phyloP scores from a whole-genome alignment of 225 moss, liverwort and hornwort genomes.

The Physcomitrium patens region DNA sequence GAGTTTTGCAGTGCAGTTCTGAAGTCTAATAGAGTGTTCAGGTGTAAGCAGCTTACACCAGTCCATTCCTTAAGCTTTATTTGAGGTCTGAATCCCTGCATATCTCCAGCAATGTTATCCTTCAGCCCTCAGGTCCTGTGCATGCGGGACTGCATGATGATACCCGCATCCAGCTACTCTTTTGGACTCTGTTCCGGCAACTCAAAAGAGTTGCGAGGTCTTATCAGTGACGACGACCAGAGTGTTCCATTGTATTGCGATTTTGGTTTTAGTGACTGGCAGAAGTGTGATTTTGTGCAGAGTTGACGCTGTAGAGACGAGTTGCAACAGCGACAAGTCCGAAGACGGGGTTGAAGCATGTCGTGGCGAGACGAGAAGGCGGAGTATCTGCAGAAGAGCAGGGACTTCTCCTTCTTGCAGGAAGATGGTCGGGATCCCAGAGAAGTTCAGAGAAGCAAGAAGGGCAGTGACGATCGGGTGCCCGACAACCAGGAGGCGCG shows the following conservation, averaged over 20 bases:
- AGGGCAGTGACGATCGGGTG: slow-evolving; percentile 31
- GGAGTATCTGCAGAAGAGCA: slow-evolving; percentile 59
- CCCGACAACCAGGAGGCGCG: slow-evolving; percentile 54
- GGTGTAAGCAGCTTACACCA: too few relatives aligned
- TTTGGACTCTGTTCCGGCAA: background rate
- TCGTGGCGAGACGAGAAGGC: slow-evolving; percentile 67
- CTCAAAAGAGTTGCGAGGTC: background rate
- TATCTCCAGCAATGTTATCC: too few relatives aligned
- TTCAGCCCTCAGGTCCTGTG: too few relatives aligned
- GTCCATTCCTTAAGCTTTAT: too few relatives aligned
- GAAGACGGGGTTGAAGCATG: slow-evolving; percentile 38
- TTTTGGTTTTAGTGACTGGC: slow-evolving; percentile 12
- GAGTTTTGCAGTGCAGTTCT: too few relatives aligned
- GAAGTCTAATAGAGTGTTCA: too few relatives aligned
- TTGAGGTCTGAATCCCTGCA: too few relatives aligned
- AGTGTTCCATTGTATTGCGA: background rate
- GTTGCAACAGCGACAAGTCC: background rate
- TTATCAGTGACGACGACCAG: background rate
- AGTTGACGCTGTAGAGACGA: slow-evolving; percentile 6
- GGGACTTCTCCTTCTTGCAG: slow-evolving; percentile 60
- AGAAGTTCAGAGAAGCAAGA: slow-evolving; percentile 39
- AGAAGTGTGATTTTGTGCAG: background rate
- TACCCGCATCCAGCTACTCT: too few relatives aligned
- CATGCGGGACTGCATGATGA: too few relatives aligned
- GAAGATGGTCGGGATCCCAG: slow-evolving; percentile 39